Conservation (phyloP, 1,284 basidiomycete species). For the Bondarzewia mesenterica region DNA sequence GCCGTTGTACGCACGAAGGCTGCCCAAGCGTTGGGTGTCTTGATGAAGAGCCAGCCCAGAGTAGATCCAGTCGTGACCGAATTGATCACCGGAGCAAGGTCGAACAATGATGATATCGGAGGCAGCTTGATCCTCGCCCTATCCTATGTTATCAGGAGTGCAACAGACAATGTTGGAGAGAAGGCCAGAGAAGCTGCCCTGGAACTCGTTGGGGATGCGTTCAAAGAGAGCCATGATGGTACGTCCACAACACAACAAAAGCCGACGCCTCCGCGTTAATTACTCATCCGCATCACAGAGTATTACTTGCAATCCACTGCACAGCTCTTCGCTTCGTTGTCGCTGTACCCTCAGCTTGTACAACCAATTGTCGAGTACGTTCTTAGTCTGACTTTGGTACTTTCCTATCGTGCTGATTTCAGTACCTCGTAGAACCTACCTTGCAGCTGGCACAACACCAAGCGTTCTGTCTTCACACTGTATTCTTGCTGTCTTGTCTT, state of each 20-base stretch:
- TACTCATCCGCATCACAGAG: constrained; percentile 35
- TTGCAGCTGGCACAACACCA: constrained; percentile 55
- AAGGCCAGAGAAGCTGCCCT: constrained; percentile 66
- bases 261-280: not conserved
- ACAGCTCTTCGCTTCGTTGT: constrained; percentile 59
- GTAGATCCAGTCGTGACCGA: constrained; percentile 88
- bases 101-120: constrained; percentile 68
- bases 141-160: constrained; percentile 70
- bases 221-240: constrained; percentile 71
- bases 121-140: constrained; percentile 74
- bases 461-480: constrained; percentile 58
- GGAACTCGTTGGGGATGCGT: constrained; percentile 75
- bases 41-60: constrained; percentile 87
- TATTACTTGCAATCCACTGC: constrained; percentile 68
- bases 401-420: constrained; percentile 5
- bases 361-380: constrained; percentile 63
- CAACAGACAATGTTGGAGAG: constrained; percentile 69
- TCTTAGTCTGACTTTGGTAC: not conserved
- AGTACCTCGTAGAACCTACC: constrained; percentile 34
- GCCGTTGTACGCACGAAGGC: constrained; percentile 77
- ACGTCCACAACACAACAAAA: too few relatives aligned
- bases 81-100: constrained; percentile 63
- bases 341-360: constrained; percentile 58
- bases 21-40: constrained; percentile 78
- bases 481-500: constrained; percentile 54